phyloP scores from a whole-genome alignment of 2,329 filamentous ascomycete species.

The Exophiala oligosperma region DNA sequence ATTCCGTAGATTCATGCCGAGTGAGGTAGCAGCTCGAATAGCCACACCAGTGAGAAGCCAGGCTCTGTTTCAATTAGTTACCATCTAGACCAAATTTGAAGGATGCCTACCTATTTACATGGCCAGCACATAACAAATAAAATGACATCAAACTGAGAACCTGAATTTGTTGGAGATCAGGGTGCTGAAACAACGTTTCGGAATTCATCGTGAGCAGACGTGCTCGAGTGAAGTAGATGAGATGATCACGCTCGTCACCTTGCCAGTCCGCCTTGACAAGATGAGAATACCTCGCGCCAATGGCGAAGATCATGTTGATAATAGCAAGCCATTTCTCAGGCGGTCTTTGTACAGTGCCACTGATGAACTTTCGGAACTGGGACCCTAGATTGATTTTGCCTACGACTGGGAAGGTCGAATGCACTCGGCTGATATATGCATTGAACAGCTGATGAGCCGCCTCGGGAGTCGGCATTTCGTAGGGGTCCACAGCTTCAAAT shows the following conservation, averaged over 20 bases:
- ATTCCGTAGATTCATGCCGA: conserved; percentile 48
- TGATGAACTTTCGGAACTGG: conserved; percentile 41
- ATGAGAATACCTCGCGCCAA: conserved; percentile 44
- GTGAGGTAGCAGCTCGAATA: conserved; percentile 43
- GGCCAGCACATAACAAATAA: conserved; percentile 43
- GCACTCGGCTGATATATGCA: conserved; percentile 43
- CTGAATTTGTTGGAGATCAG: conserved; percentile 48
- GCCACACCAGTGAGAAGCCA: conserved; percentile 46
- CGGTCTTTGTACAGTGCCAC: conserved; percentile 30
- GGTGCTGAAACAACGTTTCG: conserved; percentile 44
- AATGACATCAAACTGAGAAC: conserved; percentile 45
- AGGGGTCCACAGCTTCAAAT: conserved; percentile 42
- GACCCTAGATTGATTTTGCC: conserved; percentile 41
- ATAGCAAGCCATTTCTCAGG: conserved; percentile 47
- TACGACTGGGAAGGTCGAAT: conserved; percentile 47
- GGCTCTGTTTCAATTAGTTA: conserved; percentile 33
- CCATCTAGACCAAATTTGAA: conserved; percentile 4
- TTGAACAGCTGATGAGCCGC: conserved; percentile 44
- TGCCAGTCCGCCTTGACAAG: conserved; percentile 44
- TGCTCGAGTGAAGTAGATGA: conserved; percentile 46
- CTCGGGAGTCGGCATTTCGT: conserved; percentile 42
- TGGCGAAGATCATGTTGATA: conserved; percentile 49
- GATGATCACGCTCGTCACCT: conserved; percentile 43
- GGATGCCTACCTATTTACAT: conserved; percentile 45
- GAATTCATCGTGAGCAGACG: conserved; percentile 44